These are phyloP conservation scores for Rhynchospora tenuis DNA, from an alignment of 176 grass and related monocot species.

Conservation along the genomic window DNA sequence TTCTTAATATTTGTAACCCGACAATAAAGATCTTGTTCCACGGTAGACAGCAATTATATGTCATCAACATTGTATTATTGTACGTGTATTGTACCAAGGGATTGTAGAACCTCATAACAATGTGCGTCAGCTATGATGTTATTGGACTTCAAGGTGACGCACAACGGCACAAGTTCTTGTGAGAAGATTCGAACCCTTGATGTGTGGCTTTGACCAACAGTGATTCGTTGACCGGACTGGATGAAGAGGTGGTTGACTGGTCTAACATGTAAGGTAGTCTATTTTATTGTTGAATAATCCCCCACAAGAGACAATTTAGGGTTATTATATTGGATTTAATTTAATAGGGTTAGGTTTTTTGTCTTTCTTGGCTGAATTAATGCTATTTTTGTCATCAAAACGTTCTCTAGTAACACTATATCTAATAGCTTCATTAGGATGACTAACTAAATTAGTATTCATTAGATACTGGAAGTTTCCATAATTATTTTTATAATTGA, in stretches of 20 bases:
- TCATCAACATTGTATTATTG: background rate
- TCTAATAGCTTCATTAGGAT: background rate
- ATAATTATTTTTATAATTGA: background rate
- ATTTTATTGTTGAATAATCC: background rate
- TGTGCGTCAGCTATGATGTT: conserved; percentile 31
- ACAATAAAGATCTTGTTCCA: too few relatives aligned
- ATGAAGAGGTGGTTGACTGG: conserved; percentile 8
- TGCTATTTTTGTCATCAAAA: background rate
- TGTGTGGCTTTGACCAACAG: conserved; percentile 17
- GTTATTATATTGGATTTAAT: background rate
- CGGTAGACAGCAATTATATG: background rate
- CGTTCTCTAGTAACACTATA: background rate
- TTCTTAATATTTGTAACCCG: too few relatives aligned
- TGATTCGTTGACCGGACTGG: conserved; percentile 21
- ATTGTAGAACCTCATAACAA: background rate
- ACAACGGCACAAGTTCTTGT: background rate
- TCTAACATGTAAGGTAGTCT: background rate
- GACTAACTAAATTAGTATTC: background rate
- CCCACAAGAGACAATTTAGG: background rate
- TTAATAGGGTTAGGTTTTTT: background rate
- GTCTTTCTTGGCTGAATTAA: background rate
- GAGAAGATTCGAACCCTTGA: background rate
- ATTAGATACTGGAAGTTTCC: background rate
- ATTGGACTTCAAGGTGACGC: conserved; percentile 12
- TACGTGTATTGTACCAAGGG: background rate